Conservation (phyloP, 495 filamentous ascomycete species). For the Xylaria scruposa region DNA sequence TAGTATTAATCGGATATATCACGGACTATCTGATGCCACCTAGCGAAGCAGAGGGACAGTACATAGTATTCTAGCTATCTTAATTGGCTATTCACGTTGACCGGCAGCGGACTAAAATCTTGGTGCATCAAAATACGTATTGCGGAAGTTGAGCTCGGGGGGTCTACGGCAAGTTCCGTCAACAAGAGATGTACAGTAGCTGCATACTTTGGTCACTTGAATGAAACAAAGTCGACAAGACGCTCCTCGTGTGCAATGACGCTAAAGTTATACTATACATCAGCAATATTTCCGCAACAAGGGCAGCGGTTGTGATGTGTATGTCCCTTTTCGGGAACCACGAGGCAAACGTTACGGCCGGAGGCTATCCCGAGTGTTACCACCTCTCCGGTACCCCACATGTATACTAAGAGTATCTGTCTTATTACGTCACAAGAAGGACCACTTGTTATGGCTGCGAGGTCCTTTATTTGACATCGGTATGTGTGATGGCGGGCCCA, state of each 20-base stretch:
- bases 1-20: background rate
- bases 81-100: background rate
- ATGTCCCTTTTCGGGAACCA: background rate
- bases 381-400: background rate
- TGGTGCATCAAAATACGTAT: background rate
- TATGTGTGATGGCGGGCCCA: background rate
- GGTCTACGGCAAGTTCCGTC: background rate
- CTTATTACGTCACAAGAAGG: background rate
- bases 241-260: background rate
- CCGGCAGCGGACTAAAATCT: background rate
- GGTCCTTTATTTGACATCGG: background rate
- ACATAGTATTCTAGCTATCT: background rate
- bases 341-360: background rate
- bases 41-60: background rate
- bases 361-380: background rate
- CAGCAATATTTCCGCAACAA: background rate
- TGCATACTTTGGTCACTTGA: background rate
- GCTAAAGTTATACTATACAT: background rate
- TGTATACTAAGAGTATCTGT: background rate
- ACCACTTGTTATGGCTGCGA: background rate
- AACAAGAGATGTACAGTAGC: background rate
- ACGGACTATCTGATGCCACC: background rate
- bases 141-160: too few species aligned
- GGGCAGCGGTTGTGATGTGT: background rate
- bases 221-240: background rate